Evolutionary conservation across 345 rosid genomes (phyloP).

Genomic region (rapeseed (Brassica napus)): Da-Ae NC_063446.1:53646001-53646500

Average conservation of each 20-base stretch:
- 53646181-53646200: slow-evolving; percentile 44
- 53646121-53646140: slow-evolving; percentile 32
- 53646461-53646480: slow-evolving; percentile 60
- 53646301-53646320: slow-evolving; percentile 15
- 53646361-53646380: slow-evolving; percentile 29
- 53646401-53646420: slow-evolving; percentile 80
- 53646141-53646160: slow-evolving; percentile 17
- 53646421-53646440: slow-evolving; percentile 49
- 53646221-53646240: slow-evolving; percentile 44
- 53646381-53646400: slow-evolving; percentile 71
- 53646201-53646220: slow-evolving; percentile 52
- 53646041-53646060: slow-evolving; percentile 72
- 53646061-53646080: slow-evolving; percentile 47
- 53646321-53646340: slow-evolving; percentile 37
- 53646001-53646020: slow-evolving; percentile 48
- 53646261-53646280: slow-evolving; percentile 33
- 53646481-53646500: slow-evolving; percentile 55
- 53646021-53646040: slow-evolving; percentile 78
- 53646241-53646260: slow-evolving; percentile 1
- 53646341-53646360: slow-evolving; percentile 11
- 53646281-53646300: slow-evolving; percentile 35
- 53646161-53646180: slow-evolving; percentile 60
- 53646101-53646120: slow-evolving; percentile 37
- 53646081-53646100: slow-evolving; percentile 17
- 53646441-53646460: slow-evolving; percentile 54